A percentile compares a stretch with the other conserved stretches of the same genome.
These are phyloP conservation scores for Puya raimondii DNA, from an alignment of 176 grass and related monocot species.

Conservation along the genomic window DNA sequence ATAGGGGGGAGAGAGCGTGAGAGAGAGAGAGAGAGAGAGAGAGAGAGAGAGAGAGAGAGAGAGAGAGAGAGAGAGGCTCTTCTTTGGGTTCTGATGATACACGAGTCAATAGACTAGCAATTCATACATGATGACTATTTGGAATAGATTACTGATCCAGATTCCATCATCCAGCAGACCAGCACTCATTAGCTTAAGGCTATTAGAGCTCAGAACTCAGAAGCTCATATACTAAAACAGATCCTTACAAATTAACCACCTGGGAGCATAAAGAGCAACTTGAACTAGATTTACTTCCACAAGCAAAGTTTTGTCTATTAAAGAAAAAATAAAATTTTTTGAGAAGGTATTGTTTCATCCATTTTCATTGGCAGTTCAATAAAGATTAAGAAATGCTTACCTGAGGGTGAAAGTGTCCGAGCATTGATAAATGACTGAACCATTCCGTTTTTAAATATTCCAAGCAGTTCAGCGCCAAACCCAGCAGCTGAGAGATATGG, in stretches of 20 bases:
- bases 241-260: background rate
- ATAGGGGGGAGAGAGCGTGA: too few relatives aligned
- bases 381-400: conserved; percentile 29
- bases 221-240: background rate
- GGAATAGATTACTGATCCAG: too few relatives aligned
- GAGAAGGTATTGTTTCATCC: background rate
- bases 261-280: background rate
- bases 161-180: background rate
- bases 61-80: too few relatives aligned
- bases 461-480: conserved; percentile 79
- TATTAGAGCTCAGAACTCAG: background rate
- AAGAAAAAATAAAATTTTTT: background rate
- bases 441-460: conserved; percentile 90
- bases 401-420: conserved; percentile 72
- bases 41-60: too few relatives aligned
- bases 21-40: too few relatives aligned
- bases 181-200: background rate
- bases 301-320: background rate
- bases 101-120: too few relatives aligned
- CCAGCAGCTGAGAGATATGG: conserved; percentile 92
- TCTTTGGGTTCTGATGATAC: too few relatives aligned
- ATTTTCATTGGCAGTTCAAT: conserved; percentile 9
- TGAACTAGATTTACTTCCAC: background rate
- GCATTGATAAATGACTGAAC: conserved; percentile 95
- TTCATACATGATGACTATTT: too few relatives aligned